phyloP scores from a whole-genome alignment of 2,329 filamentous ascomycete species.

The Scedosporium minutisporum region DNA sequence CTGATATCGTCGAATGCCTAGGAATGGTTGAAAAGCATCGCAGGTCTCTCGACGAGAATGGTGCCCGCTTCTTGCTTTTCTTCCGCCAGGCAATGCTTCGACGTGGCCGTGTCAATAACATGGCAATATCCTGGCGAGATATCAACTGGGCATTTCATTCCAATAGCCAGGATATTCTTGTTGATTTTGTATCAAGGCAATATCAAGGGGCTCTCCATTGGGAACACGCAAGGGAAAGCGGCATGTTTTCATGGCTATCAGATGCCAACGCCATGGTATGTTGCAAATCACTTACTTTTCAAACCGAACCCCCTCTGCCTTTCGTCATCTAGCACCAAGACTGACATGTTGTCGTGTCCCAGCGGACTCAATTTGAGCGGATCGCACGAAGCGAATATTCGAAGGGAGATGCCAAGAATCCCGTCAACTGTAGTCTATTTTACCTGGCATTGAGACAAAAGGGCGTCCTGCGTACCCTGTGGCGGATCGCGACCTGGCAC shows the following conservation, averaged over 20 bases:
- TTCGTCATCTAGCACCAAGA: conserved; percentile 14
- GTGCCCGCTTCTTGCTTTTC: conserved; percentile 77
- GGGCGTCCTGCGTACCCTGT: conserved; percentile 76
- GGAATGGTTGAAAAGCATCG: conserved; percentile 78
- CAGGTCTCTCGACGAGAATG: conserved; percentile 83
- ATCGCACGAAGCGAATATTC: conserved; percentile 91
- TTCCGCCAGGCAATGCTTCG: conserved; percentile 72
- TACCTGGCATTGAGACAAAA: conserved; percentile 92
- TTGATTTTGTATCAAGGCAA: conserved; percentile 72
- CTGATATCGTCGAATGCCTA: conserved; percentile 76
- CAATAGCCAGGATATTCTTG: conserved; percentile 76
- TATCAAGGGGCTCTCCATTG: conserved; percentile 74
- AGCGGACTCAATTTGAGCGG: conserved; percentile 75
- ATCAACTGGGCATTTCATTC: conserved; percentile 83
- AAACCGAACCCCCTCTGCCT: background rate
- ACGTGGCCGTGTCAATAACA: conserved; percentile 53
- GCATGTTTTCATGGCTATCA: conserved; percentile 90
- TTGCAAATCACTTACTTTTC: conserved; percentile 4
- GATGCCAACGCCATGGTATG: conserved; percentile 68
- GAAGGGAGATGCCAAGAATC: conserved; percentile 76
- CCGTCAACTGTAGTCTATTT: conserved; percentile 81
- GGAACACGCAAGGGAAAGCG: conserved; percentile 76
- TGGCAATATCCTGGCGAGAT: conserved; percentile 65
- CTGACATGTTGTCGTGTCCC: conserved; percentile 10
- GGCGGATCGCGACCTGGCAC: conserved; percentile 89